Evolutionary conservation across 441 rosid species (phyloP), one percentile per base, ranked within the genome.

Genomic region (Populus trichocarpa): DNA sequence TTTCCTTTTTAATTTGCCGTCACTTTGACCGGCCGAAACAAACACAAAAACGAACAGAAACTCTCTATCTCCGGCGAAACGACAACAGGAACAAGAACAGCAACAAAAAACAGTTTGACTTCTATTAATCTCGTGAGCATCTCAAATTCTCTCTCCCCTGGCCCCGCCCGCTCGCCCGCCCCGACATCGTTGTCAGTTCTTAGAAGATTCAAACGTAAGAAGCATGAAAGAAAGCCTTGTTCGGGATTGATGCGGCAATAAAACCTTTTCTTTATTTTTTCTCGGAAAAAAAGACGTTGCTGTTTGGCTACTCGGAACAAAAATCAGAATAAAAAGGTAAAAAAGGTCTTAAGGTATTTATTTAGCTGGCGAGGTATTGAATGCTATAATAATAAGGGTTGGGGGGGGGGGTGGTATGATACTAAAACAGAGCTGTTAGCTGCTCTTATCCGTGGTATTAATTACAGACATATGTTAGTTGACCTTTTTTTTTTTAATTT

Each of bases 141-240:
- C 38, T 64, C 5, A 13, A 28, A 12, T 38, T 64, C 71, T n/a
- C 4, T 5, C 6, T 22, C 32, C n/a, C 36, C 6, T 76, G 78
- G 9, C 46, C 46, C 46, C 46, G 13, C 46, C 13, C n/a, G n/a
- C n/a, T n/a, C 42, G 13, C 42, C 57, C 40, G 65, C 70, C 76
- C 81, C 78, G 79, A 81, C 86, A 78, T 65, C 76, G 78, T 81
- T 82, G 85, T 75, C 87, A 78, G 81, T 73, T 3, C 25, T 25
- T 14, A 50, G 20, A 28, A n/a, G 66, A 14, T 33, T 28, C 59
- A 53, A 22, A 61, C 13, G 36, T 57, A 70, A 75, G 35, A 33
- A 59, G 14, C 66, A 33, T 38, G 70, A 65, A 40, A 36, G 42
- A 28, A 71, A 12, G 61, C 14, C 14, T 59, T 59, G 74, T 77